Evolutionary conservation across 2,329 filamentous ascomycete genomes (phyloP).

Genomic region (Talaromyces sp.): DNA sequence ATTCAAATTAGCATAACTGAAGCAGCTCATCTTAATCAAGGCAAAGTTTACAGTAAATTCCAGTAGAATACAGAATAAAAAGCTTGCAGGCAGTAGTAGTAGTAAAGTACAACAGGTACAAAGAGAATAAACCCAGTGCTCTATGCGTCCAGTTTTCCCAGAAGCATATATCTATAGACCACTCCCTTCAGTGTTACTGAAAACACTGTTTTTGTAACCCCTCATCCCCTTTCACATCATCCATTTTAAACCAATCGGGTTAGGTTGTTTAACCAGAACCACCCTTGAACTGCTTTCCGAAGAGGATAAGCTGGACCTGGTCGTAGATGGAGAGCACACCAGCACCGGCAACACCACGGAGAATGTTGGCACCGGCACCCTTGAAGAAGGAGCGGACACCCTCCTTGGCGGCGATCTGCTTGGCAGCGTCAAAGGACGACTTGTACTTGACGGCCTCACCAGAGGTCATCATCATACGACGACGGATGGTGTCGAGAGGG

Average conservation of each 20-base stretch:
- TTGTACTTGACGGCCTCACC: conserved; percentile 99
- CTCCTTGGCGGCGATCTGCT: conserved; percentile 94
- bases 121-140: conserved; percentile 36
- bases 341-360: conserved; percentile 99
- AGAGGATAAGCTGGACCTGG: conserved; percentile 97
- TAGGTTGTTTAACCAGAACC: conserved; percentile 25
- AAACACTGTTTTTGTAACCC: conserved; percentile 13
- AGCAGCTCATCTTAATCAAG: no score
- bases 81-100: conserved; percentile 33
- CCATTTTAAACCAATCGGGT: not conserved
- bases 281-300: conserved; percentile 98
- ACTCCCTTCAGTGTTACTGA: conserved; percentile 21
- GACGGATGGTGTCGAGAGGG: conserved; percentile 99
- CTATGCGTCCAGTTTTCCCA: conserved; percentile 39
- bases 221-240: conserved; percentile 1
- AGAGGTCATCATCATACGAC: conserved; percentile 99
- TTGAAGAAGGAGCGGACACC: conserved; percentile 99
- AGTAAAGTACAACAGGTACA: conserved; percentile 46
- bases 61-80: conserved; percentile 21
- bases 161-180: conserved; percentile 37
- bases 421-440: conserved; percentile 87
- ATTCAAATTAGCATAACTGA: not conserved
- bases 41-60: not conserved
- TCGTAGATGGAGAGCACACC: conserved; percentile 99
- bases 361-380: conserved; percentile 99